Evolutionary conservation across 345 rosid species (phyloP).

Genomic region (Euclidium syriacum): DNA sequence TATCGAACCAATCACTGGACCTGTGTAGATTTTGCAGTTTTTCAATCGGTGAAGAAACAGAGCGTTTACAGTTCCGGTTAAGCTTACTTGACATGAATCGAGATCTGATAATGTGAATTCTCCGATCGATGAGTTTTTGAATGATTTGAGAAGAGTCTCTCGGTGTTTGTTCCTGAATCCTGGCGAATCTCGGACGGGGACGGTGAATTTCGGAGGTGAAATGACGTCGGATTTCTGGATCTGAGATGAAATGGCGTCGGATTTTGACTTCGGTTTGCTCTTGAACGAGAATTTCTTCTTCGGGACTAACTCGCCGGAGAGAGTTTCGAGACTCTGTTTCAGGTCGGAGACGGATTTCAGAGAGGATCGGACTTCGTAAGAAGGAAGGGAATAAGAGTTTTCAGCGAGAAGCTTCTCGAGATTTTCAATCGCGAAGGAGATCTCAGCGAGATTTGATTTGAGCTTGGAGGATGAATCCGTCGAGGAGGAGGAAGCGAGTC

Average conservation of each 20-base stretch:
- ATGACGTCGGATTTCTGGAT: constrained; percentile 8
- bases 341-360: constrained; percentile 63
- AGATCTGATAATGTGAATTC: constrained; percentile 67
- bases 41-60: constrained; percentile 55
- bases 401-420: constrained; percentile 74
- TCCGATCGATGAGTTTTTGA: constrained; percentile 49
- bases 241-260: constrained; percentile 29
- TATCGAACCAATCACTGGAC: constrained; percentile 76
- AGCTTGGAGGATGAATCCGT: constrained; percentile 34
- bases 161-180: constrained; percentile 52
- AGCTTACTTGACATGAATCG: constrained; percentile 61
- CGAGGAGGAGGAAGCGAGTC: constrained; percentile 23
- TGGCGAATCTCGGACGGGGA: constrained; percentile 50
- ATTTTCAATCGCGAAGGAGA: constrained; percentile 55
- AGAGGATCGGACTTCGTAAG: constrained; percentile 74
- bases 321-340: constrained; percentile 52
- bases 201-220: constrained; percentile 7
- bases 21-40: constrained; percentile 49
- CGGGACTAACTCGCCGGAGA: constrained; percentile 44
- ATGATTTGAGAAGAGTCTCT: constrained; percentile 41
- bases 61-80: constrained; percentile 48
- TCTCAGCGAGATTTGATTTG: constrained; percentile 43
- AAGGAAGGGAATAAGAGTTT: constrained; percentile 66
- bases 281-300: constrained; percentile 76
- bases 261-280: constrained; percentile 38